Base-by-base conservation (phyloP, 352 stramenopile genomes). In the Globisporangium uncinulatum region DNA sequence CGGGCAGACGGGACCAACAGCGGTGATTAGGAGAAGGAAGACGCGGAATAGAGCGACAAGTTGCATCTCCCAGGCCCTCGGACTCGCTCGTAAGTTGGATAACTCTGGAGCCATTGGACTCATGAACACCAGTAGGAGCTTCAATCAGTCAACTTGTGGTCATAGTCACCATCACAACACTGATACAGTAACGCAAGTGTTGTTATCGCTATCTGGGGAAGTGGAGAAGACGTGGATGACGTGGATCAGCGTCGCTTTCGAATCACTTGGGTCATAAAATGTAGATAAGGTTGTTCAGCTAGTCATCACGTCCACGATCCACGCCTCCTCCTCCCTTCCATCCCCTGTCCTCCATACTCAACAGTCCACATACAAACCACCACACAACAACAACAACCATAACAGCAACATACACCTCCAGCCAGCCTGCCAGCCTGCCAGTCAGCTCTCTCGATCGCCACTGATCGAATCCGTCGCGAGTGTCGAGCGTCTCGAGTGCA, bases 251-350 rank as follows among this genome's bases (percentile, higher is more conserved):
- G 14, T 21, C 62, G 45, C 48, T 58, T 57, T 9, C 41, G 54
- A 45, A 66, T 56, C 60, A 57, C 52, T 65, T 43, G 56, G 64
- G 46, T 83, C 69, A 76, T 65, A 77, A 72, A 83, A 83, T 83
- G 71, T 81, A 83, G 74, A 83, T 83, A 83, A 83, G 71, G 49
- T 54, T 48, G 19, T 67, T 76, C 54, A 29, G 50, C 32, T 61
- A 56, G 49, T 60, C 61, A 59, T 68, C 61, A 56, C 45, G 13
- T 64, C 36, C 54, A 46, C 53, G 42, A 51, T 56, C n/a, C 24
- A 29, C 24, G 24, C 24, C 24, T 29, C 4, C 24, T 29, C 24
- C 24, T 29, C 24, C 24, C 24, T 29, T 29, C 24, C 24, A 29
- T 29, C 24, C 4, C 2, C 24, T 29, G 24, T 29, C 24, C 24